Evolutionary conservation across 257 asterid genomes (phyloP), one percentile per base, ranked within the genome.

Genomic region (Petunia secreta): DNA sequence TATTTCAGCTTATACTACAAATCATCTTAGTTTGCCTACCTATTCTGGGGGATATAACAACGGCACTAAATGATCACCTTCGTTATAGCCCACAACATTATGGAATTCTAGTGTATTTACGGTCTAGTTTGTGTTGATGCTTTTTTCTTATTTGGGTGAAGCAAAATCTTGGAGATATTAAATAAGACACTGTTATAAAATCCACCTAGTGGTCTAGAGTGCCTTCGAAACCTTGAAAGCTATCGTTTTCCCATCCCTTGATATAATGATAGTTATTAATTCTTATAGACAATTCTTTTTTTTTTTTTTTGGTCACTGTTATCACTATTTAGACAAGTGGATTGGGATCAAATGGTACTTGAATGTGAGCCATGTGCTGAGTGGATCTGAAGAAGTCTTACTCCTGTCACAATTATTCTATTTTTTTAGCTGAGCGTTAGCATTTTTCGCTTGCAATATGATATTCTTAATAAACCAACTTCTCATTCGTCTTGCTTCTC

Each of bases 1-100:
- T 10, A 16, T 46, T 25, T 25, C 58, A 16, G 16, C 3, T 46
- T 46, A 69, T 8, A 16, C 36, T 14, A 40, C 5, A 6, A 25
- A 69, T 44, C 41, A 69, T 46, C 41, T 46, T 46, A 68, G 1
- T 68, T 68, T 44, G 54, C 8, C n/a, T 69, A 69, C 76, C 14
- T 65, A 65, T 13, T 65, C 6, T 44, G 58, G 73, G 41, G 48
- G 59, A 5, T 16, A 71, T 71, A 71, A 71, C 60, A 25, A 48
- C 43, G 46, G 58, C 16, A 69, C 1, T 25, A 46, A 16, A 69
- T 46, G 16, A 69, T 46, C 76, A 46, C 5, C 25, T 46, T 69
- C 25, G 0, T 16, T 69, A 69, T 48, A 46, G 58, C 16, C 37
- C 7, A 66, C 59, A 5, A 46, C 58, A 44, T 46, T 69, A 48